Evolutionary conservation across 345 rosid genomes (phyloP).

Genomic region (Anacardium occidentale): DNA sequence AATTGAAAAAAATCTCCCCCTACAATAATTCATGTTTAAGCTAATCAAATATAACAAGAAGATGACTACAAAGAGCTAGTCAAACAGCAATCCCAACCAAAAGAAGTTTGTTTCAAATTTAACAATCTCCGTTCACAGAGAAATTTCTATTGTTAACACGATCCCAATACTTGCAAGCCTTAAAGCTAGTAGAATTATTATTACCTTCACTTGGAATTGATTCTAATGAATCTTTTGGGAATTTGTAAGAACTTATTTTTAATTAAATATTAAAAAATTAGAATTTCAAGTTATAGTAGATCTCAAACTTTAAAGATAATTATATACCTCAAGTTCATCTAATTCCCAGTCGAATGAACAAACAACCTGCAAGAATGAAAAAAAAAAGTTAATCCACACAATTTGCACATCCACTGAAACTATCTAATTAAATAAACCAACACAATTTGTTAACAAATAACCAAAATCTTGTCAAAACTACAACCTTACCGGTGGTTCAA

Average conservation of each 20-base stretch:
- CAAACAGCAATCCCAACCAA: neutral
- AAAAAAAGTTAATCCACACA: conserved; percentile 19
- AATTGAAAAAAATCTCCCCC: neutral
- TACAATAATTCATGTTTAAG: neutral
- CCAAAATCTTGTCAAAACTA: conserved; percentile 15
- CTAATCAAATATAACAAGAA: neutral
- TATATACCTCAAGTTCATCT: conserved; percentile 78
- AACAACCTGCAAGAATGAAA: conserved; percentile 61
- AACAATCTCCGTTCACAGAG: neutral
- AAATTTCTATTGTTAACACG: neutral
- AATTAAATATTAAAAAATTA: too few species aligned
- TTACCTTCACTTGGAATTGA: too few species aligned
- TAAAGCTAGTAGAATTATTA: too few species aligned
- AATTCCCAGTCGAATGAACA: conserved; percentile 95
- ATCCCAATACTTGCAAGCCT: neutral
- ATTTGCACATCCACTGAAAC: neutral
- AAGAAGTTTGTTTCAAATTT: neutral
- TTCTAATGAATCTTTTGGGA: too few species aligned
- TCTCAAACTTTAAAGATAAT: conserved; percentile 8
- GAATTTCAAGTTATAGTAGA: conserved; percentile 2
- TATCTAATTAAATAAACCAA: neutral
- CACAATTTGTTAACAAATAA: neutral
- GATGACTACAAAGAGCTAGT: neutral
- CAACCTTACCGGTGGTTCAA: conserved; percentile 75
- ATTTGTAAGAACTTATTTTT: too few species aligned